These are phyloP conservation scores for Luvunga scandens DNA, from an alignment of 345 rosid genomes.

Conservation along the genomic window DNA sequence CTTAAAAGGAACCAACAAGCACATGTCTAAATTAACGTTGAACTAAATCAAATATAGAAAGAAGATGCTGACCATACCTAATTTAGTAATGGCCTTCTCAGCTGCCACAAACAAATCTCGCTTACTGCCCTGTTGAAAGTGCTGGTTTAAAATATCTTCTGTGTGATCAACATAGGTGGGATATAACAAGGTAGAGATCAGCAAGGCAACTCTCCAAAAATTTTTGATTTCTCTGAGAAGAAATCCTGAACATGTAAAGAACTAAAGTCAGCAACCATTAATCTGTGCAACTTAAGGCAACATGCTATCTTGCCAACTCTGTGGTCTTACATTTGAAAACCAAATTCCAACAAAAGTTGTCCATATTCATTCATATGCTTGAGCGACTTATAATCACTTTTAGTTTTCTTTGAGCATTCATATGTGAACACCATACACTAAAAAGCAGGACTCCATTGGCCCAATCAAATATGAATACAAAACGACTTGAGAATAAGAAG, in stretches of 20 bases:
- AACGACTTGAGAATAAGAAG: too few species aligned
- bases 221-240: slow-evolving; percentile 78
- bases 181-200: slow-evolving; percentile 56
- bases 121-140: slow-evolving; percentile 47
- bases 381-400: background rate
- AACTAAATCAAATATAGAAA: slow-evolving; percentile 3
- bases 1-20: background rate
- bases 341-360: background rate
- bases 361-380: background rate
- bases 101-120: slow-evolving; percentile 46
- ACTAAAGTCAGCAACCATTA: background rate
- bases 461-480: too few species aligned
- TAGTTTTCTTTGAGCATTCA: background rate
- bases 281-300: background rate
- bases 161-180: slow-evolving; percentile 35
- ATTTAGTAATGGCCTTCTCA: slow-evolving; percentile 48
- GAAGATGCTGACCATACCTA: slow-evolving; percentile 38
- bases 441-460: background rate
- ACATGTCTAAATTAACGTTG: background rate
- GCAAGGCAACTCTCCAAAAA: slow-evolving; percentile 77
- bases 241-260: slow-evolving; percentile 46
- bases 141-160: slow-evolving; percentile 29
- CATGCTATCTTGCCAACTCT: background rate
- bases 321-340: background rate
- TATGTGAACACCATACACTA: background rate